Base-by-base conservation (phyloP, 2,329 filamentous ascomycete species). In the Botrytis aclada region DNA sequence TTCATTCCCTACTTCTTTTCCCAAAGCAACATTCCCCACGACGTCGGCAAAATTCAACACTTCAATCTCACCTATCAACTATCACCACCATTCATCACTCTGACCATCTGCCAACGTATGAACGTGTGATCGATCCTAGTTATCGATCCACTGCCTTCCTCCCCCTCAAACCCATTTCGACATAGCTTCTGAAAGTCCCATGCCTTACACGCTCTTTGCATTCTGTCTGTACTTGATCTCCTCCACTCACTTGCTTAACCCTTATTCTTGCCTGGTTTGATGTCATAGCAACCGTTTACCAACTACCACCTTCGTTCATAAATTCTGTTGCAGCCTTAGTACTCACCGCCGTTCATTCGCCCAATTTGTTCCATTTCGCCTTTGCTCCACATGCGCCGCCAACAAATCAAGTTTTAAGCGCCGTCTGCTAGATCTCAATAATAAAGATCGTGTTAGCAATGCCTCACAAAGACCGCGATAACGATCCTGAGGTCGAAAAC, bases 401-500 rank as follows among this genome's bases (percentile, higher is more conserved):
- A 72, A 67, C 70, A 72, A 72, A 72, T 58, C 70, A 67, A 72
- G 70, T 72, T 70, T 70, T 72, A 72, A 70, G 71, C 71, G 71
- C 71, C 71, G 71, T 45, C 65, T 62, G 43, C n/a, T 54, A 62
- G 56, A 39, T 45, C 62, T 56, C 41, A 65, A 67, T 43, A 67
- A 51, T 43, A 47, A 66, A 54, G 62, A 39, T 67, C 64, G 16
- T 58, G 32, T 56, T 69, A 70, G 72, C 70, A 61, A 74, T 74
- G 73, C 65, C 73, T 71, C 71, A 73, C 34, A 66, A 73, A 56
- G 71, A 74, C 34, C 70, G 65, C 58, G 73, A 74, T 72, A 78
- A 78, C 74, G 78, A 79, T 32, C 74, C 70, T 56, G 77, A 80
- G 45, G 76, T 56, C 16, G 76, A 77, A 32, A 64, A 72, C 22